These are phyloP conservation scores for Aegilops umbellulata DNA, from an alignment of 176 grass and related monocot species.

Conservation along the genomic window DNA sequence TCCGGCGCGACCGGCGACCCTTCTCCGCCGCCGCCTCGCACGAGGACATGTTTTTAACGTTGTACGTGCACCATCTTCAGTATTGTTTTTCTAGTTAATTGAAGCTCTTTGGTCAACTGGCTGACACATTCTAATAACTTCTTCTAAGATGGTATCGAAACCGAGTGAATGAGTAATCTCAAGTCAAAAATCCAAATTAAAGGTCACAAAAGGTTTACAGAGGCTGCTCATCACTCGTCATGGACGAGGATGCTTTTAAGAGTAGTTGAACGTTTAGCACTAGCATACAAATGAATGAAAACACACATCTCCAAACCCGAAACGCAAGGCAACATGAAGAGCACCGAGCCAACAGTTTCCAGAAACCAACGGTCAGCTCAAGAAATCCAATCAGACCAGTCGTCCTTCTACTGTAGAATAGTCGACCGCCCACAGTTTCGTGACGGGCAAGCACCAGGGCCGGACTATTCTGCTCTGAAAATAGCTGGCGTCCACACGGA, in stretches of 20 bases:
- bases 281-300: too few relatives aligned
- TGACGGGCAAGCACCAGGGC: constrained; percentile 1
- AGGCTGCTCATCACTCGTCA: not conserved
- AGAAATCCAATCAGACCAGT: constrained; percentile 1
- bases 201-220: not conserved
- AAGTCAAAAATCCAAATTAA: not conserved
- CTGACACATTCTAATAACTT: not conserved
- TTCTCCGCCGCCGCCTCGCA: not conserved
- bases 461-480: not conserved
- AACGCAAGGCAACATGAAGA: not conserved
- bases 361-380: not conserved
- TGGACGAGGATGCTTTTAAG: not conserved
- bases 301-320: not conserved
- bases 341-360: not conserved
- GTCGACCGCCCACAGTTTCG: constrained; percentile 24
- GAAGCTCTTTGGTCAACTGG: not conserved
- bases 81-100: not conserved
- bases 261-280: too few relatives aligned
- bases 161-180: too few relatives aligned
- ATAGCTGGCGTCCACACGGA: not conserved
- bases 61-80: not conserved
- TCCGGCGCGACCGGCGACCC: not conserved
- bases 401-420: not conserved
- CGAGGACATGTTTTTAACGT: not conserved
- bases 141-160: too few relatives aligned